Base-by-base conservation (phyloP, 1,284 basidiomycete species). In the Malassezia arunalokei region DNA sequence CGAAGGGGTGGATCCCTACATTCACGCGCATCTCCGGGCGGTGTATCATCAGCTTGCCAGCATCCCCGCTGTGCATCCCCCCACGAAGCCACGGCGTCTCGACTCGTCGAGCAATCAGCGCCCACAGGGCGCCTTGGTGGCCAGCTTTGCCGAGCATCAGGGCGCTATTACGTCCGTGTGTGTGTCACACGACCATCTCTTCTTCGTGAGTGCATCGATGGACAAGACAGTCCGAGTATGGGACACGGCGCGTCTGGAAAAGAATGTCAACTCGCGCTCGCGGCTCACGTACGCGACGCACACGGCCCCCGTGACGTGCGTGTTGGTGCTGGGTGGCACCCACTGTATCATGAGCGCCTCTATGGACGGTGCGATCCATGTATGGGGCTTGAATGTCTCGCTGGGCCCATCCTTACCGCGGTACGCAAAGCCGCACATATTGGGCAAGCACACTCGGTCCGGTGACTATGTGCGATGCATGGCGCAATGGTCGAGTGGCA, bases 141-240 rank as follows among this genome's bases (percentile, higher is more conserved):
- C 68, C 0, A 68, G 65, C 42, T 66, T 71, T 47, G 63, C 80
- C 17, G 87, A 73, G 47, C 67, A 71, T 47, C 56, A 61, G 8
- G 63, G 51, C 28, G 50, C 62, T 1, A 78, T 98, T 55, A 88
- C 84, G 1, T 80, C 82, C 1, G 77, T 98, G 14, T 84, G 84
- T 0, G 86, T 92, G 8, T 85, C 92, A 1, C 88, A 90, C 0
- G 94, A 98, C 69, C 88, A 94, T 59, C 76, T 83, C 59, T 99
- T 95, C 77, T 96, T 98, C 64, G 84, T 88, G 1, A 86, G 90
- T 0, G 81, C 83, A 0, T 91, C 88, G 1, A 82, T 86, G 59
- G 89, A 94, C 67, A 83, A 83, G 59, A 84, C 82, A 0, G 80
- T 91, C 57, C 85, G 86, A 68, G 78, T 87, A 6, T 88, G 86